Base-by-base conservation (phyloP, 1,284 basidiomycete species). In the Ustilago crameri region DNA sequence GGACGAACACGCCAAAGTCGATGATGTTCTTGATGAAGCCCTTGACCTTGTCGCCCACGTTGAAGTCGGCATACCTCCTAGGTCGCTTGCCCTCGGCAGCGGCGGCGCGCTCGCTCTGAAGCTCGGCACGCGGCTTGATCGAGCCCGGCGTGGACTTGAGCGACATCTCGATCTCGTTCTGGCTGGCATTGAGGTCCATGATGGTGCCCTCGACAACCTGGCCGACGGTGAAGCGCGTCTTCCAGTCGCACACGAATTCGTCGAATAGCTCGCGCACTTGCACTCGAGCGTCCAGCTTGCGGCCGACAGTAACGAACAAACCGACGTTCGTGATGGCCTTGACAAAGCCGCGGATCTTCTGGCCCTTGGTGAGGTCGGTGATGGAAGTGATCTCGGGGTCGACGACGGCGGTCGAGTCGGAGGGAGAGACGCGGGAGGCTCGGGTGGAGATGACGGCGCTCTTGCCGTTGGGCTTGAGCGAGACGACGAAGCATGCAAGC, bases 191-290 rank as follows among this genome's bases (percentile, higher is more conserved):
- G 64, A 93, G 85, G 58, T 91, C 57, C 26, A 92, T 84, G 76
- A 98, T 89, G 57, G 91, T 90, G 52, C 94, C 95, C 60, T 89
- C 89, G 18, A 98, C 93, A 4, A 97, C 84, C 79, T 97, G 93
- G 74, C 92, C 90, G 42, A 88, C 85, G 59, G 88, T 85, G 84
- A 98, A 98, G 5, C 87, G 88, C 34, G 87, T 85, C 85, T 95
- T 91, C 95, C 95, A 98, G 52, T 98, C 95, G 84, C 97, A 95
- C 90, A 83, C 95, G 91, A 82, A 95, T 93, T 30, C 73, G 62
- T 83, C 81, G 32, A 81, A 80, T 14, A 96, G 87, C 84, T 97
- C 93, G 82, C 89, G 91, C 82, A 98, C 98, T 84, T 95, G 93
- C 23, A 98, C 90, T 22, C 95, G 89, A 52, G 91, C 95, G 78